Conservation (phyloP, 192 early-diverging fungal species). For the Lobosporangium transversale region DNA sequence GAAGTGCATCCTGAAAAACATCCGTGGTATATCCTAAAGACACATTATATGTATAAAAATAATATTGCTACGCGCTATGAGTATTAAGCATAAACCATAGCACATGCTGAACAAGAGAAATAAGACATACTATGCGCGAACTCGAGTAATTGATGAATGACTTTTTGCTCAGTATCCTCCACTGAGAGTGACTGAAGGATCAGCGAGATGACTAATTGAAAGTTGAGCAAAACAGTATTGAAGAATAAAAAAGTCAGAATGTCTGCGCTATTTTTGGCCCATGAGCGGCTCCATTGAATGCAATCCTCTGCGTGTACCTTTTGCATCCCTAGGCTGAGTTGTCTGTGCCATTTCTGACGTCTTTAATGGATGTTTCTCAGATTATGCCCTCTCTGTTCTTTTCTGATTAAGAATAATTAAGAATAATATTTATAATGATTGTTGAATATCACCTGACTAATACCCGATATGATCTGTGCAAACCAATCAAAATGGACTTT, state of each 20-base stretch:
- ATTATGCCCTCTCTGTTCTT: neutral
- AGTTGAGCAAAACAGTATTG: neutral
- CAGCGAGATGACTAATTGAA: conserved; percentile 76
- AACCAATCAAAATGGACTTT: too few species aligned
- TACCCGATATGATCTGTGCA: neutral
- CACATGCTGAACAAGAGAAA: too few species aligned
- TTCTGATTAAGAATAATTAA: neutral
- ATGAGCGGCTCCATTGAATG: neutral
- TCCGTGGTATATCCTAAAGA: conserved; percentile 86
- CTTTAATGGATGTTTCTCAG: neutral
- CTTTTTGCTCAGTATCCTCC: conserved; percentile 89
- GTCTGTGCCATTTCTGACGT: conserved; percentile 23
- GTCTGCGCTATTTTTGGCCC: neutral
- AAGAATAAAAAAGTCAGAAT: neutral
- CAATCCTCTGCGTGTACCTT: conserved; percentile 34
- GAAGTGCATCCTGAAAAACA: conserved; percentile 89
- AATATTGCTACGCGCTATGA: too few species aligned
- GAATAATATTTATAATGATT: neutral
- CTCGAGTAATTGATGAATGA: conserved; percentile 91
- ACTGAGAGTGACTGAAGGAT: conserved; percentile 87
- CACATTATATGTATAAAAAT: too few species aligned
- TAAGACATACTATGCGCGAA: conserved; percentile 85
- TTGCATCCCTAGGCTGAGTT: conserved; percentile 45
- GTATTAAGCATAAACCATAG: too few species aligned
- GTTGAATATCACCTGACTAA: neutral